These are phyloP conservation scores for Fonsecaea pedrosoi DNA, from an alignment of 2,329 filamentous ascomycete genomes.

Conservation along the genomic window DNA sequence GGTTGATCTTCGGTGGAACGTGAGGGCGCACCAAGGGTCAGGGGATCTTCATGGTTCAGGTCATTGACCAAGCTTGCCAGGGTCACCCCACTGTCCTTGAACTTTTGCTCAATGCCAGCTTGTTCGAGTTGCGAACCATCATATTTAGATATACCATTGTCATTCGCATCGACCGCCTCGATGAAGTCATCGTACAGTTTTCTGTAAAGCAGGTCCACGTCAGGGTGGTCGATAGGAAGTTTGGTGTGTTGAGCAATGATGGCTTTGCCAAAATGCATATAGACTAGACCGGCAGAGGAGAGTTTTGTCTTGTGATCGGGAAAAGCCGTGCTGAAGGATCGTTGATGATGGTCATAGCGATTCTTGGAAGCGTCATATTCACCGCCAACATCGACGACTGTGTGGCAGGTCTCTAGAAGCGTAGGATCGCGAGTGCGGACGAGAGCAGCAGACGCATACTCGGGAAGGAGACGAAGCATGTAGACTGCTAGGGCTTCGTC, in stretches of 20 bases:
- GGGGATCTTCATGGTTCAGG: slow-evolving; percentile 71
- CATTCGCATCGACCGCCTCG: slow-evolving; percentile 95
- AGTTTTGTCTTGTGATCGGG: slow-evolving; percentile 85
- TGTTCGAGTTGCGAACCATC: slow-evolving; percentile 72
- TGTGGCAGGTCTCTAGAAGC: slow-evolving; percentile 81
- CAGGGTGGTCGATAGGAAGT: slow-evolving; percentile 65
- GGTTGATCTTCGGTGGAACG: slow-evolving; percentile 59
- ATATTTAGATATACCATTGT: slow-evolving; percentile 89
- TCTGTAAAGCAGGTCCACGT: slow-evolving; percentile 77
- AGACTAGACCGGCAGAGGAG: slow-evolving; percentile 90
- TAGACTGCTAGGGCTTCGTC: slow-evolving; percentile 97
- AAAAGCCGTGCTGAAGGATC: slow-evolving; percentile 84
- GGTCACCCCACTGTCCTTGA: slow-evolving; percentile 80
- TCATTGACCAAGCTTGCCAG: slow-evolving; percentile 83
- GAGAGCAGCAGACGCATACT: slow-evolving; percentile 75
- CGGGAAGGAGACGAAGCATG: slow-evolving; percentile 87
- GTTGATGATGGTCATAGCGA: slow-evolving; percentile 98
- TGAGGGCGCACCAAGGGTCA: slow-evolving; percentile 51
- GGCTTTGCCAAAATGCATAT: slow-evolving; percentile 88
- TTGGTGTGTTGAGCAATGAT: slow-evolving; percentile 75
- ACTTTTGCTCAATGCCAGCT: slow-evolving; percentile 79
- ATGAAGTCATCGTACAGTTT: slow-evolving; percentile 94
- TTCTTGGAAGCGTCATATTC: slow-evolving; percentile 79
- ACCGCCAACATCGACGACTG: slow-evolving; percentile 96
- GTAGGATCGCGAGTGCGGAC: slow-evolving; percentile 86